These are phyloP conservation scores for Alternaria burnsii DNA, from an alignment of 2,329 filamentous ascomycete genomes.

Conservation along the genomic window DNA sequence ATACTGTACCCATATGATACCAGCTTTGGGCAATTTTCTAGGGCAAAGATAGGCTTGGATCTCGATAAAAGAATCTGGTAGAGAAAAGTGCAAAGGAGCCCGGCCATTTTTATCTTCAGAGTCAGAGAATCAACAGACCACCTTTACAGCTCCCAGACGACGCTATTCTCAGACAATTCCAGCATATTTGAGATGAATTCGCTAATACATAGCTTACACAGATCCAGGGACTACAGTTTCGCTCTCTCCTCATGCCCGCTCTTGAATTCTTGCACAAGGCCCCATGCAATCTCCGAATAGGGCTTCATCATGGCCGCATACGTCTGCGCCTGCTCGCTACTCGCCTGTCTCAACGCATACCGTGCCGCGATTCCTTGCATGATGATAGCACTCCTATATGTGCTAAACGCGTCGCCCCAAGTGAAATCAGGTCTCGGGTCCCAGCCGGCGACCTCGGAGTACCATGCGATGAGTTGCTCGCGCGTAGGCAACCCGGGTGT, in stretches of 20 bases:
- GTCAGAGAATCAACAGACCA: slow-evolving; percentile 9
- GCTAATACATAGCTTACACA: slow-evolving; percentile 1
- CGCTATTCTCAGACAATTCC: neutral
- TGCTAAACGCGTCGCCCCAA: slow-evolving; percentile 71
- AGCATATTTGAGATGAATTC: slow-evolving; percentile 3
- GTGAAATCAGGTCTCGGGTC: slow-evolving; percentile 68
- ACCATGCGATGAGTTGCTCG: slow-evolving; percentile 70
- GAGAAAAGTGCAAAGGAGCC: slow-evolving; percentile 18
- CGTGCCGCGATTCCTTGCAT: slow-evolving; percentile 93
- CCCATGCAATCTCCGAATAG: slow-evolving; percentile 82
- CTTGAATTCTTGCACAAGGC: slow-evolving; percentile 67
- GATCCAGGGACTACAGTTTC: slow-evolving; percentile 39
- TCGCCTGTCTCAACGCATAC: slow-evolving; percentile 85
- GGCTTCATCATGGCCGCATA: slow-evolving; percentile 75
- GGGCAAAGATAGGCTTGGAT: slow-evolving; percentile 12
- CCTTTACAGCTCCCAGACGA: neutral
- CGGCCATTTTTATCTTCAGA: slow-evolving; percentile 11
- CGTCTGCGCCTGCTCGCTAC: slow-evolving; percentile 79
- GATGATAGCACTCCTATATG: slow-evolving; percentile 68
- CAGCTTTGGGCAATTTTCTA: slow-evolving; percentile 22
- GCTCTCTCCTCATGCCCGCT: slow-evolving; percentile 43
- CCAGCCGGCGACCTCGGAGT: slow-evolving; percentile 74
- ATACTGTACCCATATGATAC: slow-evolving; percentile 36
- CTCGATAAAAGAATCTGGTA: slow-evolving; percentile 17
- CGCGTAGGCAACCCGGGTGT: slow-evolving; percentile 72